Evolutionary conservation across 495 filamentous ascomycete species (phyloP).

Genomic region (Penicillium manginii): DNA sequence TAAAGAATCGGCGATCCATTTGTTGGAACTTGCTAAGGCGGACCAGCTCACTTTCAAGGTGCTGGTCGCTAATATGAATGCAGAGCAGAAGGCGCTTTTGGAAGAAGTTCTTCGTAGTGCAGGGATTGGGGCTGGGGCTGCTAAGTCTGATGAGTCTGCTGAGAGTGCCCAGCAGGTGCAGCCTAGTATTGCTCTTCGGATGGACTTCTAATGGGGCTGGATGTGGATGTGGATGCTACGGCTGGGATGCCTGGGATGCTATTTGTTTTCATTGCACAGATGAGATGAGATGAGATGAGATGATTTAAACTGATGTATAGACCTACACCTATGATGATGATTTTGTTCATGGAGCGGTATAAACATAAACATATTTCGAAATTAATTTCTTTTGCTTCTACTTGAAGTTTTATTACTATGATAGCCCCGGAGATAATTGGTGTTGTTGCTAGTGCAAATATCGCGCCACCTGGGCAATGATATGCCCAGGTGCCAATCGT

Average conservation of each 20-base stretch:
- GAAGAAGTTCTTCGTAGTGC: conserved; percentile 79
- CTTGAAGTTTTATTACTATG: no score
- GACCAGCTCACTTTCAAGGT: conserved; percentile 74
- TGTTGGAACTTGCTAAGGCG: conserved; percentile 80
- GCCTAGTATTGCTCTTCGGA: conserved; percentile 91
- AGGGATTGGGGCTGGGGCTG: conserved; percentile 37
- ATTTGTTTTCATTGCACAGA: neutral
- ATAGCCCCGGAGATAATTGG: no score
- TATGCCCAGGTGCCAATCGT: no score
- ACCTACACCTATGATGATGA: neutral
- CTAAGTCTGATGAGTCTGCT: conserved; percentile 27
- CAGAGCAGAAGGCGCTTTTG: conserved; percentile 72
- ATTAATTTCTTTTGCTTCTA: neutral
- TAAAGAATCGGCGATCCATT: conserved; percentile 69
- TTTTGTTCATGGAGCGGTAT: neutral
- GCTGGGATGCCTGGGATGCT: no score
- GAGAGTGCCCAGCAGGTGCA: conserved; percentile 54
- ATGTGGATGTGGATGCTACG: no score
- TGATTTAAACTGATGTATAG: neutral
- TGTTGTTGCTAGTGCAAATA: no score
- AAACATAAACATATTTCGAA: neutral
- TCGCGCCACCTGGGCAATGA: no score
- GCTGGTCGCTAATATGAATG: conserved; percentile 72
- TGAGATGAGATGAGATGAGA: neutral
- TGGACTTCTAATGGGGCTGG: conserved; percentile 74